phyloP scores from a whole-genome alignment of 177 flowering plant species.

The Vitis hybrid region DNA sequence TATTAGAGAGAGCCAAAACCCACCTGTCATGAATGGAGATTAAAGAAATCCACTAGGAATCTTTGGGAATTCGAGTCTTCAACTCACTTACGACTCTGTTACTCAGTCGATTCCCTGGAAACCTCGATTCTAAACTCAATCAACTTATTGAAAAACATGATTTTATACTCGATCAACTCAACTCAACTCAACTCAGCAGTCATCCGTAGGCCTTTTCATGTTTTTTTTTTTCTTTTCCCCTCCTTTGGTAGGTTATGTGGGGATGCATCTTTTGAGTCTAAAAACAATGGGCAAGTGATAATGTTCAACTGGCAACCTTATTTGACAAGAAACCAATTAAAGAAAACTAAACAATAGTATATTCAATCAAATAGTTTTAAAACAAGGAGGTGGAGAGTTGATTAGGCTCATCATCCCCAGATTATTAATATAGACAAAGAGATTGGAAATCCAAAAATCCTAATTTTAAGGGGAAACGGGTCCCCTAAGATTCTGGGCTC shows the following conservation, averaged over 20 bases:
- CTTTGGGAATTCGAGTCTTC: neutral
- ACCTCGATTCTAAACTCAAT: neutral
- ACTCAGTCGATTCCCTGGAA: no score
- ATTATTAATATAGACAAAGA: constrained; percentile 6
- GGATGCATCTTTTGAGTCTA: neutral
- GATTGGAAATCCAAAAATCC: constrained; percentile 15
- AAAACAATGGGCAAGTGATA: neutral
- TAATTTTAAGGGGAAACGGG: constrained; percentile 21
- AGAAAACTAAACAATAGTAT: neutral
- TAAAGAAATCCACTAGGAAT: neutral
- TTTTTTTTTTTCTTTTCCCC: no score
- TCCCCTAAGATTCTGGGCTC: constrained; percentile 27
- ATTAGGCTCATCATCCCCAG: constrained; percentile 12
- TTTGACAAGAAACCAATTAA: neutral
- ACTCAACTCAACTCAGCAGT: no score
- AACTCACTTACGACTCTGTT: neutral
- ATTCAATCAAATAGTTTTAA: neutral
- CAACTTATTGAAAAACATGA: no score
- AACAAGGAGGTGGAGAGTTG: constrained; percentile 17
- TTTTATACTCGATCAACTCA: neutral
- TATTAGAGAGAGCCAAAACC: neutral
- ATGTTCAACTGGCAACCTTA: constrained; percentile 8
- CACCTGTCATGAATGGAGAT: neutral
- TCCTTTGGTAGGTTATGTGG: neutral
- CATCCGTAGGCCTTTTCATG: no score